These are phyloP conservation scores for Colletotrichum cuscutae DNA, from an alignment of 2,329 filamentous ascomycete genomes.

Conservation along the genomic window DNA sequence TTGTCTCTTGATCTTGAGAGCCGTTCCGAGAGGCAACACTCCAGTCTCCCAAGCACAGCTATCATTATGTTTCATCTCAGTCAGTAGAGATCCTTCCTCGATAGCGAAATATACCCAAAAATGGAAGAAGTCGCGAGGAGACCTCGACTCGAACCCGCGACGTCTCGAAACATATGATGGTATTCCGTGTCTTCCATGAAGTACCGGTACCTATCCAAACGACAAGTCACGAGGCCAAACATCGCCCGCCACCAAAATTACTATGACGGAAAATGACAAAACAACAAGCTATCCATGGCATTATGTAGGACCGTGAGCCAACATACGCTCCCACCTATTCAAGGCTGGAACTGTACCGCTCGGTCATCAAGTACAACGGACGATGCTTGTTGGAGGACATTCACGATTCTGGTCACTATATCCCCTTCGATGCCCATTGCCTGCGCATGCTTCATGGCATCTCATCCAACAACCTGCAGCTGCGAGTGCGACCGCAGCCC, in stretches of 20 bases:
- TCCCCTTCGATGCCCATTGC: no score
- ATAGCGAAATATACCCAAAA: no score
- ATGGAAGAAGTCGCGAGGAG: no score
- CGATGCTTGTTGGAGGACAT: background rate
- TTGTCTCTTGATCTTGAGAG: no score
- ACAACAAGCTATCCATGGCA: background rate
- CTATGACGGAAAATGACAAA: background rate
- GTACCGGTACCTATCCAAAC: background rate
- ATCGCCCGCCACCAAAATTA: background rate
- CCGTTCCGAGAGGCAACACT: no score
- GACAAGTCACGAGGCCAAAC: no score
- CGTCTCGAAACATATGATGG: no score
- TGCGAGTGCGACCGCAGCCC: background rate
- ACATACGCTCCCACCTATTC: background rate
- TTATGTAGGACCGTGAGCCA: background rate
- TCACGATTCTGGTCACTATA: background rate
- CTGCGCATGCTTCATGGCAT: no score
- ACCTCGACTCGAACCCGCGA: no score
- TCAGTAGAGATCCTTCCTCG: no score
- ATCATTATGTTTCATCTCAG: no score
- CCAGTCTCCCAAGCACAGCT: no score
- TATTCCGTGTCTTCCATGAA: background rate
- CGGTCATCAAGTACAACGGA: background rate
- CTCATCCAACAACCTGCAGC: background rate
- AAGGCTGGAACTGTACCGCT: background rate